Evolutionary conservation across 2,329 filamentous ascomycete species (phyloP), one percentile per base, ranked within the genome.

Genomic region (Talaromyces sp.): DNA sequence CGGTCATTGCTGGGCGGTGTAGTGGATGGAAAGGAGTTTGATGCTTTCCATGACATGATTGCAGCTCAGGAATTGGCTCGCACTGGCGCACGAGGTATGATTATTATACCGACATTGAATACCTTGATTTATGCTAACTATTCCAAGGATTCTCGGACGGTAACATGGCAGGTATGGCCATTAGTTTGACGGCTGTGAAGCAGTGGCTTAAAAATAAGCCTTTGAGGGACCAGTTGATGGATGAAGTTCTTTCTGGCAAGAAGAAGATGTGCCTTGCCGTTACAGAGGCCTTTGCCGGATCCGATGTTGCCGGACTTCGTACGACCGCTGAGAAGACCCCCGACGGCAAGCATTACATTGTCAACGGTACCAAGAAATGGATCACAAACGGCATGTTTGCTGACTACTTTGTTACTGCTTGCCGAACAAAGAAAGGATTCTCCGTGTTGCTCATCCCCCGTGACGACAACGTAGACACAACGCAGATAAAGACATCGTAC

Each of bases 261-360:
- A 94, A 94, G 84, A 92, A 92, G 81, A 91, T 94, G 71, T 93
- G 88, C 70, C 80, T 96, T 3, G 91, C 91, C 57, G 91, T 95
- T 69, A 94, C 91, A 1, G 91, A 96, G 75, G 91, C 91, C 0
- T 94, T 95, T 75, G 91, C 91, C 17, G 91, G 91, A 14, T 88
- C 84, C 41, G 91, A 95, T 72, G 91, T 95, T 4, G 89, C 91
- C 14, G 86, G 89, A 17, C 80, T 95, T 41, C 82, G 88, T 63
- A 94, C 91, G 0, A 94, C 90, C 0, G 90, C 90, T 1, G 82
- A 82, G 66, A 91, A 91, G 79, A 91, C 88, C 0, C 76, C 85
- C 1, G 89, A 92, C 69, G 89, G 89, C 53, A 87, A 88, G 72
- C 82, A 87, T 75, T 92, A 90, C 72, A 82, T 83, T 65, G 80